Conservation (phyloP, 805 yeast species). For the Lipomyces yamanashiensis region DNA sequence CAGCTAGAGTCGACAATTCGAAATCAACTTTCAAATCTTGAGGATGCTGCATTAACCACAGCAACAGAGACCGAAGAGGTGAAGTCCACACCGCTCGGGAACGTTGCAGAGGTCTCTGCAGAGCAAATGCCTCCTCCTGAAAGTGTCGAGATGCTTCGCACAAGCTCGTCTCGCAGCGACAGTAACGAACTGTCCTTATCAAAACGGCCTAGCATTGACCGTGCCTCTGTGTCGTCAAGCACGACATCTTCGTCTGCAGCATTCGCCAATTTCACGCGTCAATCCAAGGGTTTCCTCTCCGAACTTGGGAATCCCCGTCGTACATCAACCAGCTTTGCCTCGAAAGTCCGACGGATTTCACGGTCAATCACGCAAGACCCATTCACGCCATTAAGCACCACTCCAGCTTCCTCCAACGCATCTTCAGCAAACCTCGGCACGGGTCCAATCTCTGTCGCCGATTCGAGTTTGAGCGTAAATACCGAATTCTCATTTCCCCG, state of each 20-base stretch:
- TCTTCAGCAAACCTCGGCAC: too few species aligned
- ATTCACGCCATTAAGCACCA: background rate
- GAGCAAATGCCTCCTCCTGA: background rate
- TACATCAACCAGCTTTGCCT: constrained; percentile 16
- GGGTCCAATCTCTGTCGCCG: background rate
- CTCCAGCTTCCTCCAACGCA: background rate
- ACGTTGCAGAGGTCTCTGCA: background rate
- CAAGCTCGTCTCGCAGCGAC: constrained; percentile 4
- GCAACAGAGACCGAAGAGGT: too few species aligned
- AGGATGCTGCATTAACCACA: too few species aligned
- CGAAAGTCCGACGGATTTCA: constrained; percentile 35
- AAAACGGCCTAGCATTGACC: background rate
- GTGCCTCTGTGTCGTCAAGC: constrained; percentile 7
- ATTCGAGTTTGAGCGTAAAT: constrained; percentile 2
- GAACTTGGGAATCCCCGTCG: constrained; percentile 22
- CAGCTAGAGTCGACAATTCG: too few species aligned
- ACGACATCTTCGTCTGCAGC: constrained; percentile 6
- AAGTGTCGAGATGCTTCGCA: constrained; percentile 1
- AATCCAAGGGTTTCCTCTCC: constrained; percentile 28
- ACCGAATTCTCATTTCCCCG: constrained; percentile 22
- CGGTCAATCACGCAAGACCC: constrained; percentile 24
- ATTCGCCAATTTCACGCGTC: constrained; percentile 7
- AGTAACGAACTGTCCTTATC: background rate
- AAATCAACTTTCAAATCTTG: too few species aligned
- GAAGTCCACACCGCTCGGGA: background rate